A percentile compares a stretch with the other conserved stretches of the same genome.
Evolutionary conservation across 345 rosid species (phyloP).

Genomic region (Litchi chinensis): DNA sequence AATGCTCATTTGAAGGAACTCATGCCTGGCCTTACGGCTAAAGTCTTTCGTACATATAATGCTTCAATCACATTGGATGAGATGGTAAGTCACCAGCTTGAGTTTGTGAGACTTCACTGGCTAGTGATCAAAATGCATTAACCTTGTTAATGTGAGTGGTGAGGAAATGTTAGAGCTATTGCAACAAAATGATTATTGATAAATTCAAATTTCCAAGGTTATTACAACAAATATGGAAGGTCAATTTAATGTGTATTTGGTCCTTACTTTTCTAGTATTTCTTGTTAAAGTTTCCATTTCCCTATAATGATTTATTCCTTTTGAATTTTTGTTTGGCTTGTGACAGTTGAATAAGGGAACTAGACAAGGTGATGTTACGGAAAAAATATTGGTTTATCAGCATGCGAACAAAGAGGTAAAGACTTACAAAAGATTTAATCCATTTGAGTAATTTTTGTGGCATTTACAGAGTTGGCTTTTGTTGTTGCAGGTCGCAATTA

Average conservation of each 20-base stretch:
- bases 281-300: background rate
- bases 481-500: conserved; percentile 84
- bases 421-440: background rate
- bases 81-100: conserved; percentile 54
- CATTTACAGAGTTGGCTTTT: conserved; percentile 21
- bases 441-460: background rate
- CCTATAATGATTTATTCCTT: conserved; percentile 1
- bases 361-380: conserved; percentile 74
- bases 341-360: conserved; percentile 75
- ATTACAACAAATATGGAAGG: too few relatives aligned
- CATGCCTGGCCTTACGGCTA: conserved; percentile 98
- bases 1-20: conserved; percentile 97
- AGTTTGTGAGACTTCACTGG: background rate
- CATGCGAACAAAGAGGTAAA: conserved; percentile 91
- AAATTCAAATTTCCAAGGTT: background rate
- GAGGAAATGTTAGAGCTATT: background rate
- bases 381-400: conserved; percentile 73
- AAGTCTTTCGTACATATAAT: conserved; percentile 98
- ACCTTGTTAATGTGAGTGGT: background rate
- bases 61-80: conserved; percentile 92
- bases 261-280: background rate
- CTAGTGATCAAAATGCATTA: background rate
- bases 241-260: background rate
- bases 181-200: background rate
- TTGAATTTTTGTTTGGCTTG: conserved; percentile 19